These are phyloP conservation scores for Nyssa sinensis DNA, from an alignment of 148 eudicot genomes.

Conservation along the genomic window DNA sequence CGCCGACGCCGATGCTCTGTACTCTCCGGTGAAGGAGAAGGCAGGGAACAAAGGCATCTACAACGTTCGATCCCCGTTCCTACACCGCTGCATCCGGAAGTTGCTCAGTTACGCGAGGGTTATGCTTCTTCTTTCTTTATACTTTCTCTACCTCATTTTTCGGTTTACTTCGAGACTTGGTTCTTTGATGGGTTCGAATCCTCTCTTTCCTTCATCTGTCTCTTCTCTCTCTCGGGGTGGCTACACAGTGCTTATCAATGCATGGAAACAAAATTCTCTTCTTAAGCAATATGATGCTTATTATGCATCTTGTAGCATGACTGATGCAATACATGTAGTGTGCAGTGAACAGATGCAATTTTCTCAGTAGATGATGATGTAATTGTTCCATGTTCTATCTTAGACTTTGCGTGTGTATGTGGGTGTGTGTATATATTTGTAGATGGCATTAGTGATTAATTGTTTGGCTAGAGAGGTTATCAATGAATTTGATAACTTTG, in stretches of 20 bases:
- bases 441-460: too few species aligned
- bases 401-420: slow-evolving; percentile 83
- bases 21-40: slow-evolving; percentile 73
- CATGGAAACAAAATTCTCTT: slow-evolving; percentile 73
- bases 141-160: slow-evolving; percentile 21
- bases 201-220: slow-evolving; percentile 40
- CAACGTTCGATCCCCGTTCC: slow-evolving; percentile 36
- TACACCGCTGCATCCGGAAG: slow-evolving; percentile 39
- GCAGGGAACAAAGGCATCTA: slow-evolving; percentile 47
- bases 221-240: slow-evolving; percentile 52
- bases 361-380: slow-evolving; percentile 83
- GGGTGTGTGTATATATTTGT: too few species aligned
- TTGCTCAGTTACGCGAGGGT: slow-evolving; percentile 27
- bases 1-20: slow-evolving; percentile 43
- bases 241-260: slow-evolving; percentile 72
- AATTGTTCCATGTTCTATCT: slow-evolving; percentile 56
- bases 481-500: too few species aligned
- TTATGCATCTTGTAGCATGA: slow-evolving; percentile 67
- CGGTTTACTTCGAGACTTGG: slow-evolving; percentile 34
- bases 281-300: slow-evolving; percentile 71
- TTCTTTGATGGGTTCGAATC: slow-evolving; percentile 46
- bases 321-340: slow-evolving; percentile 75
- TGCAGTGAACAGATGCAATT: slow-evolving; percentile 80
- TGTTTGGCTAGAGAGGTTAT: too few species aligned
- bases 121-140: slow-evolving; percentile 33